Percentiles rank a stretch among this genome's conserved stretches.
These are phyloP conservation scores for Moringa oleifera DNA, from an alignment of 345 rosid genomes.

Conservation along the genomic window DNA sequence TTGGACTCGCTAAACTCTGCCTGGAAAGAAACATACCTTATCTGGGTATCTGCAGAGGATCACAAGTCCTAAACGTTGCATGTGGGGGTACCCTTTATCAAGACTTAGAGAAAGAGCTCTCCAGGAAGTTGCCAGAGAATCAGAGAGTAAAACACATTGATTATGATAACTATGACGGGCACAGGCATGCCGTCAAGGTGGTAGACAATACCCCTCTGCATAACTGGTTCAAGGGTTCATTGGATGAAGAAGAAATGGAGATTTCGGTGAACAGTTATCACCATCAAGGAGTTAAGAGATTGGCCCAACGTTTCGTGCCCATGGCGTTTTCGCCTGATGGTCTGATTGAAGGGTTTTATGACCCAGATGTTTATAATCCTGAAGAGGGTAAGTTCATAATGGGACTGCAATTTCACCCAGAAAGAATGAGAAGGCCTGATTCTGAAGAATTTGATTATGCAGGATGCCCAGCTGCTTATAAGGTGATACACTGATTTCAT, in stretches of 20 bases:
- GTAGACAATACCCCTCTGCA: constrained; percentile 58
- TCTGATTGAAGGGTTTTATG: constrained; percentile 85
- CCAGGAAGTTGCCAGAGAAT: constrained; percentile 22
- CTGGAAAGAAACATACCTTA: constrained; percentile 79
- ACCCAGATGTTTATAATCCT: constrained; percentile 67
- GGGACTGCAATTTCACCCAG: constrained; percentile 93
- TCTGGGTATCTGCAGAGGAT: constrained; percentile 82
- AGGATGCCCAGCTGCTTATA: constrained; percentile 76
- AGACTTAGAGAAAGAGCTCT: constrained; percentile 58
- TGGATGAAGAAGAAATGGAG: constrained; percentile 48
- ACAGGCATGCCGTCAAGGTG: constrained; percentile 54
- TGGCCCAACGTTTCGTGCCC: constrained; percentile 64
- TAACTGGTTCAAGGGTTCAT: constrained; percentile 60
- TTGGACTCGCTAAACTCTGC: constrained; percentile 70
- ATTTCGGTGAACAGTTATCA: constrained; percentile 82
- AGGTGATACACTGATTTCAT: constrained; percentile 29
- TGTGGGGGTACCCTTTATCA: constrained; percentile 79
- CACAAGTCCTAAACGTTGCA: constrained; percentile 79
- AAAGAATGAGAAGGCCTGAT: constrained; percentile 59
- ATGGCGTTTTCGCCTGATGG: constrained; percentile 87
- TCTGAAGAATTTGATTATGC: constrained; percentile 64
- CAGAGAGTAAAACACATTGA: constrained; percentile 51
- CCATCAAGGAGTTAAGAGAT: constrained; percentile 80
- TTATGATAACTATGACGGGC: constrained; percentile 74
- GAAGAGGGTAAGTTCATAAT: constrained; percentile 73